Conservation (phyloP, 2,329 filamentous ascomycete species). For the Chlorencoelia australis region DNA sequence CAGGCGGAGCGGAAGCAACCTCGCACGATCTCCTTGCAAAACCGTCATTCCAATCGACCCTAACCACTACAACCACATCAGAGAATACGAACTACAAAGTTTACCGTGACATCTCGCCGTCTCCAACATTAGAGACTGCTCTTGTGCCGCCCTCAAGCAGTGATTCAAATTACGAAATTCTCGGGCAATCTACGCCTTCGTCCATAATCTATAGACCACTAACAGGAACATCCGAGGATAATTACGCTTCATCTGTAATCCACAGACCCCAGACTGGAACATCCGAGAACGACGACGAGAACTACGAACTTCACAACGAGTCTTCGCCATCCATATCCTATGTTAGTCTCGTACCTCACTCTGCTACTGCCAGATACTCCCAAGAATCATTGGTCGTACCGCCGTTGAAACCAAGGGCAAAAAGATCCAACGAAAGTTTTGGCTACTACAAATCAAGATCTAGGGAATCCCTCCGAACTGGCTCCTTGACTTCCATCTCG, state of each 20-base stretch:
- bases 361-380: conserved; percentile 36
- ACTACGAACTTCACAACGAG: conserved; percentile 44
- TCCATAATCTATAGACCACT: conserved; percentile 6
- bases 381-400: conserved; percentile 51
- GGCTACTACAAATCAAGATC: conserved; percentile 41
- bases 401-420: conserved; percentile 40
- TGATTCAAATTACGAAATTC: conserved; percentile 3
- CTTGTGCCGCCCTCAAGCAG: conserved; percentile 9
- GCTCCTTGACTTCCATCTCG: conserved; percentile 46
- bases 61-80: conserved; percentile 23
- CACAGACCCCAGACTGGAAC: conserved; percentile 24
- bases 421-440: conserved; percentile 38
- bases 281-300: conserved; percentile 28
- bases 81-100: conserved; percentile 28
- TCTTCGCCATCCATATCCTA: conserved; percentile 31
- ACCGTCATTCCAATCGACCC: conserved; percentile 25
- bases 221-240: conserved; percentile 5
- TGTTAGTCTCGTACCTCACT: conserved; percentile 21
- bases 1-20: conserved; percentile 13
- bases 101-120: conserved; percentile 16
- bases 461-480: conserved; percentile 41
- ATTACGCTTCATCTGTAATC: conserved; percentile 16
- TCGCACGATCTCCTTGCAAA: conserved; percentile 25
- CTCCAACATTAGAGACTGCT: conserved; percentile 14
- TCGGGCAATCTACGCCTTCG: conserved; percentile 1